These are phyloP conservation scores for Periglandula ipomoeae DNA, from an alignment of 2,329 filamentous ascomycete species.

Conservation along the genomic window DNA sequence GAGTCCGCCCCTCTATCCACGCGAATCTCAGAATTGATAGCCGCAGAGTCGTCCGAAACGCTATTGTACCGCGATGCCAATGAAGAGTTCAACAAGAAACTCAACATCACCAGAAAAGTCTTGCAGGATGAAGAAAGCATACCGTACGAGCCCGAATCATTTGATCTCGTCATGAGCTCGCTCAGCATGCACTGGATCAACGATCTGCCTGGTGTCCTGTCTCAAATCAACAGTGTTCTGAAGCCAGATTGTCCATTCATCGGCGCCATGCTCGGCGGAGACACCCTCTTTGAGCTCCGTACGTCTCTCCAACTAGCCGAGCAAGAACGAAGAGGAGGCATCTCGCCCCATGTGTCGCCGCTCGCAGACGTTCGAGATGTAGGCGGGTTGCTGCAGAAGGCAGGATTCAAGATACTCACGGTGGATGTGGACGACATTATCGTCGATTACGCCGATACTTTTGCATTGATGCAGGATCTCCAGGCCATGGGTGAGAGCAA, in stretches of 20 bases:
- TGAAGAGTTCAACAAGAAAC: constrained; percentile 62
- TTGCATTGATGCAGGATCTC: constrained; percentile 85
- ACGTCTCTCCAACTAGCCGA: constrained; percentile 90
- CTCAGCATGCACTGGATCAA: constrained; percentile 96
- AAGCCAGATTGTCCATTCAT: constrained; percentile 90
- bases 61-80: constrained; percentile 74
- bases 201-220: constrained; percentile 76
- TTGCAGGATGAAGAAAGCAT: constrained; percentile 66
- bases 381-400: constrained; percentile 74
- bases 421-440: constrained; percentile 97
- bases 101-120: constrained; percentile 66
- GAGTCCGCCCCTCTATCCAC: constrained; percentile 57
- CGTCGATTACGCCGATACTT: constrained; percentile 84
- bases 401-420: constrained; percentile 91
- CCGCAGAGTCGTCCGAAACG: constrained; percentile 69
- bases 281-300: constrained; percentile 86
- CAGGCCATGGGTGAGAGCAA: constrained; percentile 96
- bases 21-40: constrained; percentile 65
- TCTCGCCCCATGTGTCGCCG: constrained; percentile 83
- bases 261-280: constrained; percentile 92
- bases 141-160: constrained; percentile 66
- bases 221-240: constrained; percentile 76
- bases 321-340: constrained; percentile 80
- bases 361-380: constrained; percentile 88
- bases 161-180: constrained; percentile 85